Evolutionary conservation across 2,329 filamentous ascomycete genomes (phyloP).

Genomic region (Fusarium hostae): DNA sequence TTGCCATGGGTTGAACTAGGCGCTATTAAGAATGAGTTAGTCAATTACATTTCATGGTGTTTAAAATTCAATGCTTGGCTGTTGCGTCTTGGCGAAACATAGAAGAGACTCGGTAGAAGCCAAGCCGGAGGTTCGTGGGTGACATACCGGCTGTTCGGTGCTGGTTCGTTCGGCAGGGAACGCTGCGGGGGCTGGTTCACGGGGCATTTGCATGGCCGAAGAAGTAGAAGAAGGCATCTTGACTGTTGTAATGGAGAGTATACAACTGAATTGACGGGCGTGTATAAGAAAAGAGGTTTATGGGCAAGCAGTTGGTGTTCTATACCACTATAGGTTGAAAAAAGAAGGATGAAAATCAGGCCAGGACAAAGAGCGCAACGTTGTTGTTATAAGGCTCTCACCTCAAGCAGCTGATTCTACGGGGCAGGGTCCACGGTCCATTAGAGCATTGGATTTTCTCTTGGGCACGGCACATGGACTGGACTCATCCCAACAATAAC

Average conservation of each 20-base stretch:
- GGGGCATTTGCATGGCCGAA: constrained; percentile 46
- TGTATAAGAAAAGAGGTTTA: neutral
- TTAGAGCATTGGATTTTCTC: neutral
- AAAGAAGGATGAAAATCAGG: constrained; percentile 12
- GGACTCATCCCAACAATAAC: constrained; percentile 2
- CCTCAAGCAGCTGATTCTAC: constrained; percentile 11
- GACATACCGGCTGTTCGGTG: constrained; percentile 52
- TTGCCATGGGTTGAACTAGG: constrained; percentile 50
- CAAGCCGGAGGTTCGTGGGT: constrained; percentile 5
- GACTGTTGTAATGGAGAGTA: neutral
- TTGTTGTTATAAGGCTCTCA: constrained; percentile 33
- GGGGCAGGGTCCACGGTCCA: constrained; percentile 21
- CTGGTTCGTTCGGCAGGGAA: constrained; percentile 43
- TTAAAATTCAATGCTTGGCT: neutral
- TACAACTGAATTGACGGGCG: neutral
- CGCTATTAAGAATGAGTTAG: constrained; percentile 40
- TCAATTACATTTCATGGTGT: neutral
- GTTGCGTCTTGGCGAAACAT: neutral
- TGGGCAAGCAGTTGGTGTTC: neutral
- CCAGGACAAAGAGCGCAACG: constrained; percentile 24
- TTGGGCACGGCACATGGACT: constrained; percentile 22
- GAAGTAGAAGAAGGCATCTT: constrained; percentile 34
- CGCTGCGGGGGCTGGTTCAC: constrained; percentile 48
- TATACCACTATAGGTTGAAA: neutral
- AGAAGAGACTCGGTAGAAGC: neutral